Evolutionary conservation across 2,329 filamentous ascomycete species (phyloP).

Genomic region (Raffaelea deltoideospora): DNA sequence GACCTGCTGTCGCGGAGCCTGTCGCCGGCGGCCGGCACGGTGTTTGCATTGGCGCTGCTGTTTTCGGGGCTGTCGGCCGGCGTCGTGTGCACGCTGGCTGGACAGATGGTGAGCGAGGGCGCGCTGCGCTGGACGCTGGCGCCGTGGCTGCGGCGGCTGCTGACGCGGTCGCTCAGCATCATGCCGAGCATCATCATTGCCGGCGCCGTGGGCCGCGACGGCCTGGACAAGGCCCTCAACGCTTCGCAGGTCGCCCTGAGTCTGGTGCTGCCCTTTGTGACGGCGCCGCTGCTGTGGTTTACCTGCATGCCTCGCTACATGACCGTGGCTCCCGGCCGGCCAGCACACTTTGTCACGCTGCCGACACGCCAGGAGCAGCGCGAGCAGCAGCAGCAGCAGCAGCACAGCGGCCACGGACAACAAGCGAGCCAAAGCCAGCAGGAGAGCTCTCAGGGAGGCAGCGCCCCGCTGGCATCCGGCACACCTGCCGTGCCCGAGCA

Average conservation of each 20-base stretch:
- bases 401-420: too few species aligned
- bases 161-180: conserved; percentile 69
- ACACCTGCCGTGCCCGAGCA: too few species aligned
- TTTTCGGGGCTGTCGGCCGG: conserved; percentile 70
- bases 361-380: not conserved
- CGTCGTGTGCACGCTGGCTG: conserved; percentile 78
- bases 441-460: too few species aligned
- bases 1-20: conserved; percentile 52
- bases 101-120: conserved; percentile 79
- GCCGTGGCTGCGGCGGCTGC: conserved; percentile 64
- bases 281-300: conserved; percentile 71
- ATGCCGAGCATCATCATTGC: conserved; percentile 73
- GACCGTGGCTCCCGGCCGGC: conserved; percentile 43
- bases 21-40: conserved; percentile 58
- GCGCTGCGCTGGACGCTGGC: conserved; percentile 59
- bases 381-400: too few species aligned
- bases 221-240: conserved; percentile 57
- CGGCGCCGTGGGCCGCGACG: conserved; percentile 56
- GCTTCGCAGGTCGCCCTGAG: conserved; percentile 66
- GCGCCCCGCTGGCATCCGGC: not conserved
- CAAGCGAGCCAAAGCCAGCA: too few species aligned
- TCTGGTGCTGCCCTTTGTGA: conserved; percentile 69
- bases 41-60: conserved; percentile 73
- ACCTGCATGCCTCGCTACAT: conserved; percentile 69
- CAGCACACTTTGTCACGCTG: conserved; percentile 17